These are phyloP conservation scores for Sugiyamaella qingdaonensis DNA, from an alignment of 805 yeast species.

Conservation along the genomic window DNA sequence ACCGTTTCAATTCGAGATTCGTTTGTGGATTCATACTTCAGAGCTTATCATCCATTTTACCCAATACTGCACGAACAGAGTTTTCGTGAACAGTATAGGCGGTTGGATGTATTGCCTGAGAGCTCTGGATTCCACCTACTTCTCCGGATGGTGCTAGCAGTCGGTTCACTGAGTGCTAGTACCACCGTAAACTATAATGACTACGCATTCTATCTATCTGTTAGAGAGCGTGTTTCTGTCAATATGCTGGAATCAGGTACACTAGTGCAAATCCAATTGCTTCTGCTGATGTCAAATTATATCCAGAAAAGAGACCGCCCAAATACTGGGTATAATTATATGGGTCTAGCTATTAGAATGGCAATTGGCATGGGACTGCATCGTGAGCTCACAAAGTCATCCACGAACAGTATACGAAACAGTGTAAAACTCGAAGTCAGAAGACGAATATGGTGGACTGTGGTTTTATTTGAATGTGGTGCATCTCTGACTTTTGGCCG, in stretches of 20 bases:
- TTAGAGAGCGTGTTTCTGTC: conserved; percentile 40
- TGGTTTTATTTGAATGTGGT: conserved; percentile 54
- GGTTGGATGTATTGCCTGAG: conserved; percentile 37
- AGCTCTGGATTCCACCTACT: conserved; percentile 46
- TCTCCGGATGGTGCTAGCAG: conserved; percentile 50
- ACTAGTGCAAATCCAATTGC: conserved; percentile 32
- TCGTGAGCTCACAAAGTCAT: conserved; percentile 39
- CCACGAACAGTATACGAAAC: conserved; percentile 35
- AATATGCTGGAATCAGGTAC: conserved; percentile 56
- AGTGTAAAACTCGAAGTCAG: conserved; percentile 40
- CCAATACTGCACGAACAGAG: conserved; percentile 52
- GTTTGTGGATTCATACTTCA: conserved; percentile 45
- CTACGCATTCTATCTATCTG: conserved; percentile 48
- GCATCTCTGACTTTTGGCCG: conserved; percentile 56
- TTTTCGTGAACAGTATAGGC: conserved; percentile 41
- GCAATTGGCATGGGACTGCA: conserved; percentile 57
- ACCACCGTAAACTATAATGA: conserved; percentile 46
- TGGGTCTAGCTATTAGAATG: conserved; percentile 59
- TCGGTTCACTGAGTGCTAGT: conserved; percentile 55
- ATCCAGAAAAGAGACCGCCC: conserved; percentile 56
- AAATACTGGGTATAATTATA: conserved; percentile 57
- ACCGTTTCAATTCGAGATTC: conserved; percentile 23
- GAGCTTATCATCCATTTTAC: conserved; percentile 50
- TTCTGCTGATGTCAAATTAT: conserved; percentile 50
- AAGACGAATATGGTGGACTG: conserved; percentile 59